Conservation (phyloP, 1,284 basidiomycete species). For the Sanghuangporus sanghuang region DNA sequence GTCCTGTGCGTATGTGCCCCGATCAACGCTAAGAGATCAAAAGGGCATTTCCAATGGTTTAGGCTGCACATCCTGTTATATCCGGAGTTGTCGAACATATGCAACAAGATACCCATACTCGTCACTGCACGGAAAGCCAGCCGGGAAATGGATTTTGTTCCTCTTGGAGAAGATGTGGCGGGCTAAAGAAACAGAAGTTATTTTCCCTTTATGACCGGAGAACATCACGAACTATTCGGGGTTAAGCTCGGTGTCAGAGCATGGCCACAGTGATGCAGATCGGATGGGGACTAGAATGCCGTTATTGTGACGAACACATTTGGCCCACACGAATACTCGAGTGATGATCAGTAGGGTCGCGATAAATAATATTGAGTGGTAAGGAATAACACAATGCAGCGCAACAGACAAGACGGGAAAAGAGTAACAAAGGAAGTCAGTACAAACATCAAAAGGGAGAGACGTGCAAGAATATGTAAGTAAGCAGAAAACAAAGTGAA, state of each 20-base stretch:
- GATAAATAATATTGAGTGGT: slow-evolving; percentile 4
- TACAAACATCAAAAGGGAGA: background rate
- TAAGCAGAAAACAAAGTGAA: background rate
- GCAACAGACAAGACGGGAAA: slow-evolving; percentile 3
- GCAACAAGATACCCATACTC: too few relatives aligned
- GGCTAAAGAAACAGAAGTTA: background rate
- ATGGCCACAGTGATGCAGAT: background rate
- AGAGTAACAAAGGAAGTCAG: background rate
- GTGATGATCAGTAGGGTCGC: background rate
- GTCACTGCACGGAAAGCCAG: too few relatives aligned
- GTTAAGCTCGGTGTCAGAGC: background rate
- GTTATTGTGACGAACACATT: background rate
- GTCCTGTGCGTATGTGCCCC: too few relatives aligned
- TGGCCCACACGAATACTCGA: background rate
- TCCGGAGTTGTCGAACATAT: too few relatives aligned
- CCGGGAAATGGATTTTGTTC: too few relatives aligned
- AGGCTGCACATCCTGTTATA: too few relatives aligned
- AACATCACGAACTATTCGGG: background rate
- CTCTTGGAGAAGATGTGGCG: background rate
- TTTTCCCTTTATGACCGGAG: background rate
- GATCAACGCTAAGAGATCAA: too few relatives aligned
- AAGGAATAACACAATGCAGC: background rate
- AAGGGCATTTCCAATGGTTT: too few relatives aligned
- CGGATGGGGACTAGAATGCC: background rate
- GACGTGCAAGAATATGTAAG: background rate